Percentiles rank a stretch among this genome's conserved stretches.
Conservation (phyloP, 345 rosid species). For the Cochlearia excelsa region DNA sequence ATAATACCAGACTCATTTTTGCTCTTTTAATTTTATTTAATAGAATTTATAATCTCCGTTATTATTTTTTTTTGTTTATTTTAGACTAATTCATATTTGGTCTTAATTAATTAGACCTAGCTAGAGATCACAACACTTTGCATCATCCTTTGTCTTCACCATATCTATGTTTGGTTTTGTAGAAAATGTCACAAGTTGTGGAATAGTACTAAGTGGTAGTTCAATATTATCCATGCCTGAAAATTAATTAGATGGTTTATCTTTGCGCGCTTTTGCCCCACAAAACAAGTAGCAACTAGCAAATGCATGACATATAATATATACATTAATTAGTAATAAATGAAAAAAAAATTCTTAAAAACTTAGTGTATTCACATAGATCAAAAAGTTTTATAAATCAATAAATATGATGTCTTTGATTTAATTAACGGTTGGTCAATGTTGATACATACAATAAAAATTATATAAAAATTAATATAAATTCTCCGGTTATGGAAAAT, state of each 20-base stretch:
- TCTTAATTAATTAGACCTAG: background rate
- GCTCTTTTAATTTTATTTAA: conserved; percentile 2
- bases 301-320: no score
- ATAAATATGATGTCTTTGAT: no score
- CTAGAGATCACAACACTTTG: conserved; percentile 25
- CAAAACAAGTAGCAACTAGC: conserved; percentile 32
- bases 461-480: no score
- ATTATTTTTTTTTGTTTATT: background rate
- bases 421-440: no score
- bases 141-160: background rate
- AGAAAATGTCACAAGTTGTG: conserved; percentile 27
- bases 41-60: conserved; percentile 20
- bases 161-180: conserved; percentile 15
- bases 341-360: no score
- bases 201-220: conserved; percentile 27
- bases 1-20: conserved; percentile 23
- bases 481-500: no score
- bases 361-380: no score
- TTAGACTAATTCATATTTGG: background rate
- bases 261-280: conserved; percentile 72
- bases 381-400: no score
- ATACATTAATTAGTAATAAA: no score
- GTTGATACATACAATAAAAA: no score
- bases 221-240: conserved; percentile 27
- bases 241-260: conserved; percentile 32